Percentiles rank a stretch among this genome's conserved stretches.
These are phyloP conservation scores for Solanum ossicruentum DNA, from an alignment of 257 asterid genomes.

Conservation along the genomic window DNA sequence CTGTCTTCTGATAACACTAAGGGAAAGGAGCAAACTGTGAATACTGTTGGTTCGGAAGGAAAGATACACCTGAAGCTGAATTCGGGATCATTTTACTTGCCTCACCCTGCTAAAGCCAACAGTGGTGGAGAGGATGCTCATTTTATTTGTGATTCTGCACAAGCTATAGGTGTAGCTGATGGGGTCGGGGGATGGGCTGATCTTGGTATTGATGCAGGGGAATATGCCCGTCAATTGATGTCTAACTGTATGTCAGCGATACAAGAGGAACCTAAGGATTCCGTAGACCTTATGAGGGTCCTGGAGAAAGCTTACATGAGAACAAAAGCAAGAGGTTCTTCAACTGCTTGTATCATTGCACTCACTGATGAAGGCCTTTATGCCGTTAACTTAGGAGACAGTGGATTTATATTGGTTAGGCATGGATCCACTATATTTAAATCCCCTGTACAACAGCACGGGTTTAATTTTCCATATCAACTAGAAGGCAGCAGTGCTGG, in stretches of 20 bases:
- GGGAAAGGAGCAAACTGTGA: not conserved
- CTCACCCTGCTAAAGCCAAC: not conserved
- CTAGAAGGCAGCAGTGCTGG: not conserved
- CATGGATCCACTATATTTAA: not conserved
- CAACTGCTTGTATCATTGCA: not conserved
- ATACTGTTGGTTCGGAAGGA: not conserved
- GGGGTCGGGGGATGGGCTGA: conserved; percentile 1
- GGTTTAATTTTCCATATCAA: conserved; percentile 1
- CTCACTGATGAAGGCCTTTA: not conserved
- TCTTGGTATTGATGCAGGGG: not conserved
- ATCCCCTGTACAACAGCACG: conserved; percentile 1
- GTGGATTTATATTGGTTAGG: conserved; percentile 4
- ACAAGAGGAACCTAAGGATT: not conserved
- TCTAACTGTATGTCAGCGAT: not conserved
- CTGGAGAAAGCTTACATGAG: not conserved
- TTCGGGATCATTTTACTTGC: not conserved
- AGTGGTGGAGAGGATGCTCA: conserved; percentile 8
- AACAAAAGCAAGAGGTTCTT: conserved; percentile 3
- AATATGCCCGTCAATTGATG: conserved; percentile 3
- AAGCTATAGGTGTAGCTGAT: not conserved
- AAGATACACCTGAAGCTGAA: not conserved
- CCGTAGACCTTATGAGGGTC: not conserved
- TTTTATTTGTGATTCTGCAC: not conserved
- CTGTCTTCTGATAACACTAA: not conserved
- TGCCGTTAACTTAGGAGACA: conserved; percentile 6